Base-by-base conservation (phyloP, 345 rosid species). In the Salix suchowensis region DNA sequence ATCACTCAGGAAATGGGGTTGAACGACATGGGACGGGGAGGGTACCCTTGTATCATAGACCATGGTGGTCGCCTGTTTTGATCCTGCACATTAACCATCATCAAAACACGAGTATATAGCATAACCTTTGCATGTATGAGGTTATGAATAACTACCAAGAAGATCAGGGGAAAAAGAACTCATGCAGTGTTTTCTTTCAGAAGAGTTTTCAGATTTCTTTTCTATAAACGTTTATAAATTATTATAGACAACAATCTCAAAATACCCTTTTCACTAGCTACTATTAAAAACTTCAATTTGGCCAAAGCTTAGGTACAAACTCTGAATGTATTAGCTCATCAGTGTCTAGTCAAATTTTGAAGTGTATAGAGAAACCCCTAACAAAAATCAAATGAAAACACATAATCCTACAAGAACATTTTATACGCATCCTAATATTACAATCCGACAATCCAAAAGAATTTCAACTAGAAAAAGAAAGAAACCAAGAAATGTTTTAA, bases 21-120 rank as follows among this genome's bases (percentile, higher is more conserved):
- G 28, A 87, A 58, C 70, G 87, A 70, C 46, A 83, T 87, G 50
- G 86, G 68, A 16, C 75, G 75, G 74, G 85, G 72, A 16, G 80
- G 75, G 76, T 84, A 82, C 60, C 94, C 94, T 76, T 91, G 98
- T 69, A 88, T 94, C 40, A 77, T 84, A 58, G 94, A 91, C 98
- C 93, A 94, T 7, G 95, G 96, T 68, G 92, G 85, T 15, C 97
- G 88, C 77, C 76, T 79, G 77, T 95, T 95, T 78, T 90, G 84
- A 39, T 69, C 95, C 98, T 92, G 69, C 65, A 88, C 52, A 76
- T 37, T 70, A 76, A 78, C 48, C 73, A 58, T 65, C 24, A 50
- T 64, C 68, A 62, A 23, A 15, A 70, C 64, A 36, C 71, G 32
- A 71, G 60, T 12, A 30, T 26, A 68, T 5, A 54, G n/a, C 2